Evolutionary conservation across 1,139 yeast genomes (phyloP).

Genomic region (Entelexis sorbosivorans): DNA sequence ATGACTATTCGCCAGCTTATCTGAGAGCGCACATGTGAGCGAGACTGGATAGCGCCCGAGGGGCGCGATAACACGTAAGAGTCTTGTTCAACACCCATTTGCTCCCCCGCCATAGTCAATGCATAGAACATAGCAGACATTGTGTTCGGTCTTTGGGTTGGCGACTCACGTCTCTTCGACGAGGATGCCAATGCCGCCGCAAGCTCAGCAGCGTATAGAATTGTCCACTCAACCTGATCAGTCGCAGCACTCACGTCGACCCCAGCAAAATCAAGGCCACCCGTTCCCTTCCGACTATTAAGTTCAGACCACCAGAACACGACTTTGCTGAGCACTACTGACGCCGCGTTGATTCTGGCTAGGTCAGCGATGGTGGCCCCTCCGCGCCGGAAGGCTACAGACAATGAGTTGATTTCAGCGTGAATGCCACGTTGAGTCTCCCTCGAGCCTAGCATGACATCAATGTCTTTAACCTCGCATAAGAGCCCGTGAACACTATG

Average conservation of each 20-base stretch:
- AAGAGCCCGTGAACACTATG: conserved; percentile 7
- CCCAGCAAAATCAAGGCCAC: conserved; percentile 11
- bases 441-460: conserved; percentile 10
- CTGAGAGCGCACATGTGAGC: conserved; percentile 63
- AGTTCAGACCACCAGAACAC: conserved; percentile 16
- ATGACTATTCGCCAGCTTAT: conserved; percentile 83
- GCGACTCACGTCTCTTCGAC: neutral
- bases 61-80: conserved; percentile 87
- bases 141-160: neutral
- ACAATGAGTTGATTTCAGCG: conserved; percentile 6
- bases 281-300: conserved; percentile 9
- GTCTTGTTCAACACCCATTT: conserved; percentile 58
- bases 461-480: conserved; percentile 8
- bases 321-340: conserved; percentile 12
- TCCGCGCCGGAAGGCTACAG: conserved; percentile 14
- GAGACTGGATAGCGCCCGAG: conserved; percentile 62
- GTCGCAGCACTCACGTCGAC: conserved; percentile 15
- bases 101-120: conserved; percentile 52
- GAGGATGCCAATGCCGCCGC: neutral
- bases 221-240: conserved; percentile 18
- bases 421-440: conserved; percentile 7
- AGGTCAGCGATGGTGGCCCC: conserved; percentile 2
- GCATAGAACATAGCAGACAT: conserved; percentile 30
- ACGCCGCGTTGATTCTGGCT: conserved; percentile 11
- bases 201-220: conserved; percentile 10